A percentile compares a stretch with the other conserved stretches of the same genome.
Conservation (phyloP, 1,284 basidiomycete genomes). For the Ceratobasidium theobromae region DNA sequence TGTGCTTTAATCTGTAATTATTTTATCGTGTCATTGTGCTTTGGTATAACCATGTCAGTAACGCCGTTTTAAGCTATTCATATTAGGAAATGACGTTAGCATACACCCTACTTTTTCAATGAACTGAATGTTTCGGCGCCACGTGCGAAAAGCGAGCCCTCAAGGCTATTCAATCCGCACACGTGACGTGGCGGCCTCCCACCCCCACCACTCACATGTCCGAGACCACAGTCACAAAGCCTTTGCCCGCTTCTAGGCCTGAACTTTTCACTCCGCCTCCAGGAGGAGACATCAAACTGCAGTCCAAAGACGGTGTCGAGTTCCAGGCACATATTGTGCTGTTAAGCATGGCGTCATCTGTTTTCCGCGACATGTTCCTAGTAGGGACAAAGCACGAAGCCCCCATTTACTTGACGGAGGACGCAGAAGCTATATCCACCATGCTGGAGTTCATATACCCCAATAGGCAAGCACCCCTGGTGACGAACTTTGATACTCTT, state of each 20-base stretch:
- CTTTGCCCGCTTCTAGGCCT: neutral
- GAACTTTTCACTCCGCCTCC: conserved; percentile 1
- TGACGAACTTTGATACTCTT: neutral
- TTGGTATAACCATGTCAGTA: too few species aligned
- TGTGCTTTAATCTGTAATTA: neutral
- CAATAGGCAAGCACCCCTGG: neutral
- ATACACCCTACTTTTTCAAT: too few species aligned
- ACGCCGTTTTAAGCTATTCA: too few species aligned
- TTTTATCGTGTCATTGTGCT: too few species aligned
- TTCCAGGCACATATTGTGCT: conserved; percentile 25
- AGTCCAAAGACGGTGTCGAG: conserved; percentile 25
- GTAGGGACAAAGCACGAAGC: neutral
- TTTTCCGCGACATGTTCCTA: conserved; percentile 32
- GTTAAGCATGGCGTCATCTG: conserved; percentile 26
- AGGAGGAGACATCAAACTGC: conserved; percentile 29
- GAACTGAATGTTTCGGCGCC: too few species aligned
- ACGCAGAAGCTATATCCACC: neutral
- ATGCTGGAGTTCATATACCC: conserved; percentile 27
- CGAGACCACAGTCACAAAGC: neutral
- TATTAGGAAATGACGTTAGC: too few species aligned
- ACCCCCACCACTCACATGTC: neutral
- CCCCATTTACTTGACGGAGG: neutral
- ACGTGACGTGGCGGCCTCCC: neutral
- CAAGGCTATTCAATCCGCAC: too few species aligned
- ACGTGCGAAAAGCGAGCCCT: too few species aligned